phyloP scores from a whole-genome alignment of 2,329 filamentous ascomycete species.

The Pseudogymnoascus sp. region DNA sequence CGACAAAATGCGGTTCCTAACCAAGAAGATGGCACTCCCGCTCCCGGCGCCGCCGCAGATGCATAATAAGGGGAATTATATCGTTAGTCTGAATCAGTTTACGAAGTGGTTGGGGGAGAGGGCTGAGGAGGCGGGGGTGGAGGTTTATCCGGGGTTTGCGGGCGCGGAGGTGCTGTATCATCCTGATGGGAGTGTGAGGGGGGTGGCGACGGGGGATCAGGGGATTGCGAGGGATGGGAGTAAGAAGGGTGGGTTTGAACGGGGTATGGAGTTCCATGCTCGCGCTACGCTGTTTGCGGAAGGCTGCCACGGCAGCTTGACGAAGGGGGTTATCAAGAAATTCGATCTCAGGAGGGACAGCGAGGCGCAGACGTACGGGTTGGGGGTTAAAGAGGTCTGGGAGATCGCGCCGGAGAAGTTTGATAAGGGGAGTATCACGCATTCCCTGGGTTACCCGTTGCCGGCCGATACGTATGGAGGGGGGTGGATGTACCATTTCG shows the following conservation, averaged over 20 bases:
- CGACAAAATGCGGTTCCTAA: conserved; percentile 92
- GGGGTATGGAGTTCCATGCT: conserved; percentile 97
- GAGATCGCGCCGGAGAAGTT: conserved; percentile 92
- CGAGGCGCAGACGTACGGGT: conserved; percentile 88
- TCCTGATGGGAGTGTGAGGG: conserved; percentile 77
- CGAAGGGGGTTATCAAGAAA: conserved; percentile 90
- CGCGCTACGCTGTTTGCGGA: conserved; percentile 86
- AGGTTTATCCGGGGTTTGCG: conserved; percentile 93
- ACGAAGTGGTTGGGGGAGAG: conserved; percentile 92
- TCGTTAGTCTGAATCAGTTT: conserved; percentile 90
- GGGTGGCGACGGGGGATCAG: conserved; percentile 92
- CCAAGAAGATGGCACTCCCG: conserved; percentile 67
- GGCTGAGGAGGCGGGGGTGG: conserved; percentile 92
- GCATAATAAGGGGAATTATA: conserved; percentile 97
- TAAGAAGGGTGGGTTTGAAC: conserved; percentile 84
- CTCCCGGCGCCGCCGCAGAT: conserved; percentile 91
- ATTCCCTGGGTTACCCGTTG: conserved; percentile 89
- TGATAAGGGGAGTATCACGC: conserved; percentile 72
- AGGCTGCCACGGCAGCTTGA: conserved; percentile 91
- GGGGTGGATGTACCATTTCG: conserved; percentile 99
- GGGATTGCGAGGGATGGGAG: conserved; percentile 75
- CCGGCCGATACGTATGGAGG: conserved; percentile 87
- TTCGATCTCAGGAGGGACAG: conserved; percentile 84
- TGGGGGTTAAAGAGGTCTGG: conserved; percentile 97
- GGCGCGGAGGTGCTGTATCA: conserved; percentile 88